phyloP scores from a whole-genome alignment of 2,329 filamentous ascomycete genomes.

The Cladosporium colombiae region DNA sequence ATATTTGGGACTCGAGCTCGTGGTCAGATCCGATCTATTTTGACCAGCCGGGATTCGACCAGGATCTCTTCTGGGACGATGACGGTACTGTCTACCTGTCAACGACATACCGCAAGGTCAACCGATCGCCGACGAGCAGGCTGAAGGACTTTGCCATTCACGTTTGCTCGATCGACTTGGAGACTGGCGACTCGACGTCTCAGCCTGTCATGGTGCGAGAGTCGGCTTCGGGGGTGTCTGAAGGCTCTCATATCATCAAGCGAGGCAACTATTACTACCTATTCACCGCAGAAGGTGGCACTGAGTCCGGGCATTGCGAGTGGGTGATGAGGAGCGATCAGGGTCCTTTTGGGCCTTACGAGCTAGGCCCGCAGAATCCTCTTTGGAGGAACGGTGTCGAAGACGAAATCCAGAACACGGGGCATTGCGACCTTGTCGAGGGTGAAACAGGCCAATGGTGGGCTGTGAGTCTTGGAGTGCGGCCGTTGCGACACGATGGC shows the following conservation, averaged over 20 bases:
- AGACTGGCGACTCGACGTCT: constrained; percentile 45
- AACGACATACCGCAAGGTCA: constrained; percentile 29
- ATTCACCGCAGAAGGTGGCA: constrained; percentile 55
- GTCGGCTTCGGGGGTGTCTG: constrained; percentile 48
- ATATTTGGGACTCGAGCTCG: constrained; percentile 53
- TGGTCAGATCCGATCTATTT: constrained; percentile 59
- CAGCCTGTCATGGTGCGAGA: constrained; percentile 40
- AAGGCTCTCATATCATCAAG: constrained; percentile 61
- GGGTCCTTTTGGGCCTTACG: constrained; percentile 62
- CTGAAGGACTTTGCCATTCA: constrained; percentile 57
- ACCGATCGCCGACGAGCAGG: constrained; percentile 35
- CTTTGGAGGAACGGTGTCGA: constrained; percentile 54
- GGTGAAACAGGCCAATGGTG: constrained; percentile 51
- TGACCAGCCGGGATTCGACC: constrained; percentile 40
- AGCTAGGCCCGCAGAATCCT: constrained; percentile 57
- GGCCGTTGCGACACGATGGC: constrained; percentile 37
- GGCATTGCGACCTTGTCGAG: constrained; percentile 53
- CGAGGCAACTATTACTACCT: constrained; percentile 61
- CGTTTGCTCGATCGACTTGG: constrained; percentile 47
- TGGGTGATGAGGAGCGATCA: constrained; percentile 58
- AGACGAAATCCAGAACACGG: constrained; percentile 54
- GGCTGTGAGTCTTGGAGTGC: constrained; percentile 50
- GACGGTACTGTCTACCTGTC: constrained; percentile 54
- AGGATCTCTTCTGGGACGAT: constrained; percentile 53
- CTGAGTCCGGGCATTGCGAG: constrained; percentile 61